Evolutionary conservation across 495 filamentous ascomycete species (phyloP), one percentile per base, ranked within the genome.

Genomic region (Hypoxylon cercidicola): DNA sequence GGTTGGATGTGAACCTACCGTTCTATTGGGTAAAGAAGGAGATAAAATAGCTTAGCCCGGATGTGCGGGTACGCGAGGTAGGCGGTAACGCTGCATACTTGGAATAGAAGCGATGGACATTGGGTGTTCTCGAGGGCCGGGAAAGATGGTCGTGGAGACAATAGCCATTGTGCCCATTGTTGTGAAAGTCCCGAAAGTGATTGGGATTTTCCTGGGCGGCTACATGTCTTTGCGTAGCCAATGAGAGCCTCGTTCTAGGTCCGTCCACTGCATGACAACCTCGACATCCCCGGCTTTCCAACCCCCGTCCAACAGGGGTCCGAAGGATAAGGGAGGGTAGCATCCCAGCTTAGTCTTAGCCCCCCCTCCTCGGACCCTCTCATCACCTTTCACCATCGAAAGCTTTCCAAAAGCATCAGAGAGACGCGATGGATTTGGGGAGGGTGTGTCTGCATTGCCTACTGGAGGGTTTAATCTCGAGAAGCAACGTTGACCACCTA

Each of bases 201-300:
- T 77, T 77, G 78, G 76, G 70, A 46, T 66, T 71, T 62, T 72
- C 48, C 65, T 65, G 60, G 77, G 78, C 78, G 78, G 78, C 73
- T 81, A 81, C 66, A 76, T 67, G 20, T 49, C 43, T 46, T 13
- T 13, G 41, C 19, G 13, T 7, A 46, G 46, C 79, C 79, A 81
- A 81, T 81, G 62, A 75, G 44, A 56, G 37, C 1, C 12, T 28
- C 20, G 9, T 41, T 46, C 45, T 16, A 16, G 37, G 60, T 60
- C 55, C 30, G 46, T 63, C 55, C 47, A 45, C 65, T 68, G 65
- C 65, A 68, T 60, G 39, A 68, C 39, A 46, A 63, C 48, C 56
- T 44, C 60, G 49, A 63, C 21, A 41, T 40, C 54, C 60, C 56
- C 62, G 50, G 44, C 50, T 21, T 41, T 23, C 25, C 44, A 13